Base-by-base conservation (phyloP, 31 red algal species). In the Asparagopsis taxiformis region DNA sequence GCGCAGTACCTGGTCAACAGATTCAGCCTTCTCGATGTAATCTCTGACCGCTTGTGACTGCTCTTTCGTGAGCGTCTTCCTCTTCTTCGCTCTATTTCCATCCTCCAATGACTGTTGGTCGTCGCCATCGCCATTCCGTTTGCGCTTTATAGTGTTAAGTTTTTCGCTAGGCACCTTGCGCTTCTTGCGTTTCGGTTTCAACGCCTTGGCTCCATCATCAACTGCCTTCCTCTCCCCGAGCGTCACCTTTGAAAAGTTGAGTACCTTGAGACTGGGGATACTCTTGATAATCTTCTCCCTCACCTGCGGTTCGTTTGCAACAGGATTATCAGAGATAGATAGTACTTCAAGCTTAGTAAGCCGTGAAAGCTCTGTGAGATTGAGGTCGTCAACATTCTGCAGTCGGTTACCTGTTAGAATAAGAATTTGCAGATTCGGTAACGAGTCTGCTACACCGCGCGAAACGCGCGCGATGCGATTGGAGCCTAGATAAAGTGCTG, bases 381-480 rank as follows among this genome's bases (percentile, higher is more conserved):
- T 80, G 2, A 80, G 76, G 16, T 70, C 51, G 8, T 48, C 19
- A 31, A 80, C 26, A 24, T 57, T 62, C 5, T 22, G 28, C 17
- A 80, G 43, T 19, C 65, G 62, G 41, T 80, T 80, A 22, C 37
- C 31, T 7, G 76, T 80, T 35, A 80, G 76, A 49, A 80, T 62
- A 28, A 80, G 76, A 9, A 59, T 69, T 20, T 51, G 76, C 3
- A 80, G 38, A 26, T 80, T 80, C 24, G 76, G 76, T 17, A 67
- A 56, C 10, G 76, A 67, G 49, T 67, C 35, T n/a, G 76, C 63
- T 8, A 80, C 21, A 8, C 53, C 75, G 31, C 17, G 25, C 7
- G 33, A 15, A 1, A 70, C 50, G 34, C 15, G 9, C 2, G 64
- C n/a, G 64, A 80, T 70, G 34, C 37, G 76, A 26, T 80, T 80